Evolutionary conservation across 2,329 filamentous ascomycete species (phyloP).

Genomic region (Xenosphaeropsis pyriputrescens): DNA sequence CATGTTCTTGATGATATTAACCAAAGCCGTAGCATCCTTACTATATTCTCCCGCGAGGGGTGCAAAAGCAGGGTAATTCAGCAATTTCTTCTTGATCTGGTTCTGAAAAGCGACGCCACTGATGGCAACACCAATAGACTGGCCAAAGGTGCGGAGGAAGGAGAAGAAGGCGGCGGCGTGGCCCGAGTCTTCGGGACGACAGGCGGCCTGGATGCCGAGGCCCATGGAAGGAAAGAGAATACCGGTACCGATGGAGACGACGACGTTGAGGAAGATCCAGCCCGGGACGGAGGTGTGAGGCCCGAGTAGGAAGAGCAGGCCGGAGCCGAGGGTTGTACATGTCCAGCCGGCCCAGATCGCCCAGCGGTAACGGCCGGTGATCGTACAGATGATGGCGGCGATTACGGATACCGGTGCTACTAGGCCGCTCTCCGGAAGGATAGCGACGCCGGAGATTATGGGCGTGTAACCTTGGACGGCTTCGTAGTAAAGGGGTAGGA

Average conservation of each 20-base stretch:
- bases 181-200: conserved; percentile 35
- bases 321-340: conserved; percentile 38
- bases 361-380: conserved; percentile 40
- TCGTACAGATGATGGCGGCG: conserved; percentile 34
- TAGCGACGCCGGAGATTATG: conserved; percentile 33
- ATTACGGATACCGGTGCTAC: conserved; percentile 41
- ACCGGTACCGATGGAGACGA: conserved; percentile 43
- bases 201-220: conserved; percentile 45
- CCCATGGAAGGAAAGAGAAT: conserved; percentile 45
- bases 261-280: conserved; percentile 43
- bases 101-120: conserved; percentile 57
- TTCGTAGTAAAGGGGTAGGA: conserved; percentile 30
- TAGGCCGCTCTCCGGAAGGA: conserved; percentile 42
- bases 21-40: neutral
- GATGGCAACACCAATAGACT: conserved; percentile 47
- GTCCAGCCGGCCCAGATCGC: conserved; percentile 44
- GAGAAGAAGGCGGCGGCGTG: conserved; percentile 46
- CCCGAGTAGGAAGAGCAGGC: conserved; percentile 32
- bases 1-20: neutral
- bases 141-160: conserved; percentile 50
- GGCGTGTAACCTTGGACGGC: conserved; percentile 33
- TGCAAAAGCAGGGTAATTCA: neutral
- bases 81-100: conserved; percentile 12
- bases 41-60: conserved; percentile 1
- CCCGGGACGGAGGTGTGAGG: conserved; percentile 29